Evolutionary conservation across 495 filamentous ascomycete genomes (phyloP), one percentile per base, ranked within the genome.

Genomic region (Umbilicaria muhlenbergii): DNA sequence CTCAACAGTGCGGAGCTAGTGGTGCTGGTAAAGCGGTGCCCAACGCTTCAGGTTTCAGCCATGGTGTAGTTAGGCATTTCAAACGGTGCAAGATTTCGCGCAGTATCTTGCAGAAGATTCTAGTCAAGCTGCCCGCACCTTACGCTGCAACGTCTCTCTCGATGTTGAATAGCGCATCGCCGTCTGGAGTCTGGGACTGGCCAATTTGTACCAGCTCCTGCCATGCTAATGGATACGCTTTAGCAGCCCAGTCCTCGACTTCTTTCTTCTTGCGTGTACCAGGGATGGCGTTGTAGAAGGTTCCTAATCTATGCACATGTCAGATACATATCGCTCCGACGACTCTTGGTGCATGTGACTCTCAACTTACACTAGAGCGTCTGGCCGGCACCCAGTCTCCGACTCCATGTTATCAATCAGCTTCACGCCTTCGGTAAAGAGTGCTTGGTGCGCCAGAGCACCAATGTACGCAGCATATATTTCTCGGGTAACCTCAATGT

Each of bases 401-500:
- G 57, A 59, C 47, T 86, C 71, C 65, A 79, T 79, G 11, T 70
- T 66, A 45, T 75, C 66, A 24, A 93, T 65, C 32, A 83, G 57
- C 47, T 66, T 58, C 42, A 70, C 73, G 2, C 75, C 79, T 38
- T 83, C 71, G 5, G 81, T 72, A 32, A 83, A 70, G 24, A 77
- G 62, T 12, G 71, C 74, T 39, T 83, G 77, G 8, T 77, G 75
- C 0, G 80, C 86, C 21, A 93, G 46, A 2, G 84, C 80, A 19
- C 77, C 78, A 15, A 83, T 65, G 52, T 92, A 98, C 7, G 75
- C 68, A 5, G 71, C 68, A 55, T 80, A 87, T 14, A 95, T 74
- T 2, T 69, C 59, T 33, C 69, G 65, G 36, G 83, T 81, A n/a
- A 91, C 60, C 15, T 76, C 74, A 39, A 94, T 70, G 17, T 87